Base-by-base conservation (phyloP, 768 basidiomycete species). In the Cubamyces sp. region DNA sequence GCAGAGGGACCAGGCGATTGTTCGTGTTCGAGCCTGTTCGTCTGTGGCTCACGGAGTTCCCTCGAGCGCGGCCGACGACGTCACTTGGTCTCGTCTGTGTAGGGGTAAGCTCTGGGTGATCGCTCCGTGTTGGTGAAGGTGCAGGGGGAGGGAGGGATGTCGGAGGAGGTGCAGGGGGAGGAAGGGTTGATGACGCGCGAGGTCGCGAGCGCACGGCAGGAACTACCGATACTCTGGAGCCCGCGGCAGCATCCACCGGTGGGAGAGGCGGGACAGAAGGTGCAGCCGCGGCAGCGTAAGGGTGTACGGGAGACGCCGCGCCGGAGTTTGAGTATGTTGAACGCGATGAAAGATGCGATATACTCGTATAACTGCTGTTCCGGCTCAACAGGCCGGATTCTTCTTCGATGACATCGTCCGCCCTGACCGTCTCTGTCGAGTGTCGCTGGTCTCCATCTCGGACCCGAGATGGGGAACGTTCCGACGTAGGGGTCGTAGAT, bases 151-250 rank as follows among this genome's bases (percentile, higher is more conserved):
- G 77, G 3, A 85, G 80, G 49, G 79, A 77, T 18, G 79, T 76
- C 30, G 90, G 90, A 16, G 87, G 88, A 3, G 90, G 90, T 0
- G 78, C 81, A 45, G 84, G 80, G 12, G 87, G 87, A 5, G 87
- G 87, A 40, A 91, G 81, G 11, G 78, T 80, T 57, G 90, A 86
- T 43, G 79, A 73, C 58, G 87, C 81, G 58, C 82, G 75, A 40
- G 87, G 79, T 61, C 85, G 59, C n/a, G 57, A 42, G 28, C 57
- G 57, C 23, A 57, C 43, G n/a, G 61, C 52, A 18, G 57, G 53
- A 18, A 59, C 53, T 8, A 60, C 50, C 2, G 63, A 64, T 50
- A 41, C 19, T 3, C 63, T 54, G 14, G 58, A 52, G 14, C 58
- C 58, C 8, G 37, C 4, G 5, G 16, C 37, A 3, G 30, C 9